Percentiles rank a stretch among this genome's conserved stretches.
Evolutionary conservation across 2,329 filamentous ascomycete species (phyloP).

Genomic region (Ciborinia camelliae): DNA sequence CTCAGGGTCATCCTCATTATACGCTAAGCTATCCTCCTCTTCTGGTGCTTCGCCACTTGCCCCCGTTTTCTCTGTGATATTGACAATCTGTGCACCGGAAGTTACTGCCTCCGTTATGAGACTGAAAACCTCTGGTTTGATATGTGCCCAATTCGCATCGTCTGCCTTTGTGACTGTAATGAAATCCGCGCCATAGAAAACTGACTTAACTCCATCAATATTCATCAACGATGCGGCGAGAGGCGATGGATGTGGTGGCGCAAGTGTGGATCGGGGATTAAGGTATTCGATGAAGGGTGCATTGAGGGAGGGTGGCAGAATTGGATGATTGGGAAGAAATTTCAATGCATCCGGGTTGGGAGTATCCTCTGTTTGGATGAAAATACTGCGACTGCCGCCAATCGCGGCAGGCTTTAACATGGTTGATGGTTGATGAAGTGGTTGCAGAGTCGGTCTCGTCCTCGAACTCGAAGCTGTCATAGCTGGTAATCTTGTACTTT

Average conservation of each 20-base stretch:
- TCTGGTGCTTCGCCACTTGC: constrained; percentile 47
- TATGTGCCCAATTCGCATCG: constrained; percentile 87
- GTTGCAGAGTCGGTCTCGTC: constrained; percentile 45
- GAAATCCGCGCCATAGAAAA: constrained; percentile 93
- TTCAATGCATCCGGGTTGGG: constrained; percentile 96
- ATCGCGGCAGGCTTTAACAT: constrained; percentile 39
- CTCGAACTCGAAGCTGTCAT: constrained; percentile 47
- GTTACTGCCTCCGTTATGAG: constrained; percentile 92
- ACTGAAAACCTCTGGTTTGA: constrained; percentile 93
- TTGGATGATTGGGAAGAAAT: constrained; percentile 85
- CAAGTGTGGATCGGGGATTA: constrained; percentile 79
- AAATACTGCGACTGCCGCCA: constrained; percentile 67
- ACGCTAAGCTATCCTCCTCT: constrained; percentile 68
- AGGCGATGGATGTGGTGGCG: constrained; percentile 85
- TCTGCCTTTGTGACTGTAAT: constrained; percentile 93
- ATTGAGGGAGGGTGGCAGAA: constrained; percentile 71
- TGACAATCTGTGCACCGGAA: constrained; percentile 77
- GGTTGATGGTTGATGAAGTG: constrained; percentile 42
- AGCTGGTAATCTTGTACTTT: constrained; percentile 44
- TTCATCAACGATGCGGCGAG: constrained; percentile 88
- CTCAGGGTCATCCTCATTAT: constrained; percentile 88
- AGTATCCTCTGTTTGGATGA: constrained; percentile 95
- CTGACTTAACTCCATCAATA: constrained; percentile 88
- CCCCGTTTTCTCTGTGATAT: constrained; percentile 58
- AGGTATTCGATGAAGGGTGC: constrained; percentile 89